Evolutionary conservation across 495 filamentous ascomycete species (phyloP), one percentile per base, ranked within the genome.

Genomic region (Penicillium ucsense): DNA sequence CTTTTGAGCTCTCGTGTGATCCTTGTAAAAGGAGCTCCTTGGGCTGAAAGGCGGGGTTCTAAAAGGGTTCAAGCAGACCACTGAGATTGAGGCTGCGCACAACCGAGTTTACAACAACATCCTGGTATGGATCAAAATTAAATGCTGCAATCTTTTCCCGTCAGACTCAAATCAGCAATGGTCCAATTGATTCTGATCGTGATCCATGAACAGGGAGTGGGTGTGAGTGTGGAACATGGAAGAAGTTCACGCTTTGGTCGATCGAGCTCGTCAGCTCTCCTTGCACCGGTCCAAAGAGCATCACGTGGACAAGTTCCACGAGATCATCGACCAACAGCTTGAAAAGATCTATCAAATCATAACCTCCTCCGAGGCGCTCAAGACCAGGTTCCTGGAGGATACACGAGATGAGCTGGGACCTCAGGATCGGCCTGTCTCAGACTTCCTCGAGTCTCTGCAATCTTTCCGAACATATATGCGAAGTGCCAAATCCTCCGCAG

Each of bases 401-500:
- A 48, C 67, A 11, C 61, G 66, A 36, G 56, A 51, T 31, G 64
- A 63, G 9, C 12, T 43, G 6, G 11, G 4, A 27, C 10, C 48
- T 6, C 20, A 31, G 27, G 49, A 31, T 6, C 38, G 50, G 36
- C 36, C 31, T 28, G 28, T 31, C 20, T 11, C 31, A 2, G 51
- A 67, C 11, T 54, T 53, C 31, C 55, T 71, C 33, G 55, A 45
- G 5, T 68, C 67, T 11, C 62, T 83, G 47, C 60, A 71, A 49
- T 65, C 61, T 37, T 82, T 86, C 48, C 60, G 78, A 4, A 58
- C 55, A 2, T 85, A 84, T 55, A 83, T 85, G 78, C 77, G 76
- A 3, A 80, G 77, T 38, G 51, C 73, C 0, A 62, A 60, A 8
- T 72, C 80, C 27, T 68, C 67, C 51, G 74, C 70, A 3, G 49